These are phyloP conservation scores for Pittosporum tobira DNA, from an alignment of 129 eudicot genomes.

Conservation along the genomic window DNA sequence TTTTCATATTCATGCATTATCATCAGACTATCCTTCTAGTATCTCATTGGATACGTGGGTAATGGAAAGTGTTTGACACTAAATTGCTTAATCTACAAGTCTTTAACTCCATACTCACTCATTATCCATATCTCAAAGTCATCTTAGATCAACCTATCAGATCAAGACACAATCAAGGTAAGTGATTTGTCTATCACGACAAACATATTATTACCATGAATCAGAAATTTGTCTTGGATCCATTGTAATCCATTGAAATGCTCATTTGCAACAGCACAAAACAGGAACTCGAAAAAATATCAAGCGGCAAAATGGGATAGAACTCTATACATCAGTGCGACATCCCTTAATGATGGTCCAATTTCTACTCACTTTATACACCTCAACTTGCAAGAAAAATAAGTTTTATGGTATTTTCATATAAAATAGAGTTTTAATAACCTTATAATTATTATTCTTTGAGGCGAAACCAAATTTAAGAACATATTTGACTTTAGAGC, in stretches of 20 bases:
- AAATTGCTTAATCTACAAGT: constrained; percentile 1
- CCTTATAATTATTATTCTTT: not conserved
- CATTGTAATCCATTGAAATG: not conserved
- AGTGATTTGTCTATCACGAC: not conserved
- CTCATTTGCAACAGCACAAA: no score
- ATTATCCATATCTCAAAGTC: constrained; percentile 6
- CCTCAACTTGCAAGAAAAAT: not conserved
- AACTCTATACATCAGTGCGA: not conserved
- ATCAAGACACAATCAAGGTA: not conserved
- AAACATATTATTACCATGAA: not conserved
- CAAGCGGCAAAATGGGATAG: not conserved
- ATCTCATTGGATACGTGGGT: not conserved
- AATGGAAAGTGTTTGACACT: not conserved
- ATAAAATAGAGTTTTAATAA: not conserved
- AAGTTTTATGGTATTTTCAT: not conserved
- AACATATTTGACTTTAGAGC: not conserved
- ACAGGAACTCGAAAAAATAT: no score
- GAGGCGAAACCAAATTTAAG: constrained; percentile 5
- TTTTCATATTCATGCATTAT: not conserved
- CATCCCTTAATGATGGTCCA: not conserved
- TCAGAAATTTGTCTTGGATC: not conserved
- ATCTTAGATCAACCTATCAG: not conserved
- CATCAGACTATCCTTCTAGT: not conserved
- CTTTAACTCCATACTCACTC: not conserved
- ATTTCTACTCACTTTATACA: not conserved